A percentile compares a stretch with the other conserved stretches of the same genome.
These are phyloP conservation scores for Schizothecium vesticola DNA, from an alignment of 495 filamentous ascomycete species.

Conservation along the genomic window DNA sequence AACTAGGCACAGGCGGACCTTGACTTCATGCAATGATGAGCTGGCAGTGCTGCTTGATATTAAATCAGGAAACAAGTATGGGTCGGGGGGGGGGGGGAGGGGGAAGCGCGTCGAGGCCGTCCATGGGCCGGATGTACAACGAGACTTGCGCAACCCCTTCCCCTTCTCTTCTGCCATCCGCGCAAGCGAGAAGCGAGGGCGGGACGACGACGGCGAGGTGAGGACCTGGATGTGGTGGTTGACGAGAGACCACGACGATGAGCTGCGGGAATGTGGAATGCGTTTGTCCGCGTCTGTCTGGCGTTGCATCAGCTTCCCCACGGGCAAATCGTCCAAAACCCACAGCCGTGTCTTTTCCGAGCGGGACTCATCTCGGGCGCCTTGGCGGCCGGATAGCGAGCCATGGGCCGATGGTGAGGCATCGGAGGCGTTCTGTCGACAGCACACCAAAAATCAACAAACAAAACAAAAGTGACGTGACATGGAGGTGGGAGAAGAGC, in stretches of 20 bases:
- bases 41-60: conserved; percentile 73
- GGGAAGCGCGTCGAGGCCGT: conserved; percentile 14
- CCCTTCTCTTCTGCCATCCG: conserved; percentile 1
- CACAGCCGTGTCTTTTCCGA: background rate
- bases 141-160: conserved; percentile 9
- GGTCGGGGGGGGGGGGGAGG: conserved; percentile 13
- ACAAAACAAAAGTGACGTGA: conserved; percentile 1
- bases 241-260: background rate
- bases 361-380: background rate
- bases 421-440: background rate
- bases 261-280: background rate
- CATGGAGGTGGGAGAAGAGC: background rate
- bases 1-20: conserved; percentile 51
- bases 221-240: background rate
- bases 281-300: background rate
- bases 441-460: background rate
- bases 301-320: background rate
- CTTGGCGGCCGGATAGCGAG: background rate
- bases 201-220: conserved; percentile 9
- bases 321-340: background rate
- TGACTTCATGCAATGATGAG: conserved; percentile 79
- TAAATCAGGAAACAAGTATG: conserved; percentile 45
- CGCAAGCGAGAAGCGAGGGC: conserved; percentile 21
- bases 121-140: background rate
- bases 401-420: background rate